Percentiles rank a stretch among this genome's conserved stretches.
Conservation (phyloP, 805 yeast species). For the Hanseniaspora valbyensis region DNA sequence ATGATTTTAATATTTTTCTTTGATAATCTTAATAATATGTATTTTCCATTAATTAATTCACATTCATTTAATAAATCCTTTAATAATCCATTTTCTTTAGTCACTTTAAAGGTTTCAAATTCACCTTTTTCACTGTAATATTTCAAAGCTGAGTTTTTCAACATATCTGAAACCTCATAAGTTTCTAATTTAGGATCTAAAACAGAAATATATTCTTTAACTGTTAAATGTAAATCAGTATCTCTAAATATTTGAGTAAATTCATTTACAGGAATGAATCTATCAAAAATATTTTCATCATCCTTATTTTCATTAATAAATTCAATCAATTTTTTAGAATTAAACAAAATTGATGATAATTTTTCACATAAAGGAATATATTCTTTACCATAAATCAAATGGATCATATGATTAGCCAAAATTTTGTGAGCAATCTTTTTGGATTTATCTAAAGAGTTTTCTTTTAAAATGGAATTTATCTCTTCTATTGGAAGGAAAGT, state of each 20-base stretch:
- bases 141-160: background rate
- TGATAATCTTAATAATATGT: background rate
- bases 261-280: conserved; percentile 12
- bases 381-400: conserved; percentile 75
- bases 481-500: conserved; percentile 61
- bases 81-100: background rate
- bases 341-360: conserved; percentile 56
- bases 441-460: conserved; percentile 52
- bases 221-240: background rate
- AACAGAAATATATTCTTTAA: background rate
- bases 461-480: conserved; percentile 42
- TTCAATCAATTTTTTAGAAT: conserved; percentile 19
- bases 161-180: background rate
- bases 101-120: background rate
- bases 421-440: conserved; percentile 60
- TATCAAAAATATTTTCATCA: background rate
- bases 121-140: background rate
- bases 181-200: background rate
- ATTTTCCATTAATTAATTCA: background rate
- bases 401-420: conserved; percentile 76
- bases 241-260: conserved; percentile 18
- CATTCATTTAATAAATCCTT: conserved; percentile 1
- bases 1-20: conserved; percentile 1
- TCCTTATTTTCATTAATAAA: conserved; percentile 7
- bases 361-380: conserved; percentile 54